Evolutionary conservation across 495 filamentous ascomycete genomes (phyloP).

Genomic region (Delitschia confertaspora): DNA sequence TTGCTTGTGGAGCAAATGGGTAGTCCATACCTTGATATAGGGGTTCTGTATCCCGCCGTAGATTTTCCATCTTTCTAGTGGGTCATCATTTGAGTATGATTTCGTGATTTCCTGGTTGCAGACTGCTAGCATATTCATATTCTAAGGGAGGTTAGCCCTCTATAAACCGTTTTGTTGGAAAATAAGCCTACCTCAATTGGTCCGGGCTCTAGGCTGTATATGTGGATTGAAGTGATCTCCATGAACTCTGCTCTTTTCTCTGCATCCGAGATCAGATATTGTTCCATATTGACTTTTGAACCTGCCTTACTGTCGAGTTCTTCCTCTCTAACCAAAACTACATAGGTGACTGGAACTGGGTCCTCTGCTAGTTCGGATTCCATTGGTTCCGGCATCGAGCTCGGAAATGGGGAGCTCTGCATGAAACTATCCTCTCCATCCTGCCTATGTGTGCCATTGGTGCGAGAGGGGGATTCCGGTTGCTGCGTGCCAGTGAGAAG

Average conservation of each 20-base stretch:
- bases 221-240: constrained; percentile 63
- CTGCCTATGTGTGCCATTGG: constrained; percentile 28
- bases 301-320: constrained; percentile 65
- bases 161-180: not conserved
- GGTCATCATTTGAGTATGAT: constrained; percentile 52
- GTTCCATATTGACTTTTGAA: too few species aligned
- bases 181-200: constrained; percentile 48
- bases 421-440: constrained; percentile 64
- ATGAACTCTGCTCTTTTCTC: constrained; percentile 60
- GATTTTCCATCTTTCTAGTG: constrained; percentile 46
- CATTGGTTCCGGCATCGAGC: constrained; percentile 48
- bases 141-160: constrained; percentile 24
- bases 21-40: constrained; percentile 45
- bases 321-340: constrained; percentile 73
- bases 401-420: constrained; percentile 59
- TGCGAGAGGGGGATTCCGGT: constrained; percentile 30
- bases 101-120: constrained; percentile 50
- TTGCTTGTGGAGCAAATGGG: not conserved
- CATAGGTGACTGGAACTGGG: constrained; percentile 41
- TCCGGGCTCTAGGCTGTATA: constrained; percentile 75
- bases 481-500: constrained; percentile 58
- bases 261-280: constrained; percentile 30
- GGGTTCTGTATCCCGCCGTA: constrained; percentile 67
- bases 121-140: constrained; percentile 66
- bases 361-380: constrained; percentile 31